These are phyloP conservation scores for Geotrichum candidum DNA, from an alignment of 1,139 yeast genomes.

Conservation along the genomic window DNA sequence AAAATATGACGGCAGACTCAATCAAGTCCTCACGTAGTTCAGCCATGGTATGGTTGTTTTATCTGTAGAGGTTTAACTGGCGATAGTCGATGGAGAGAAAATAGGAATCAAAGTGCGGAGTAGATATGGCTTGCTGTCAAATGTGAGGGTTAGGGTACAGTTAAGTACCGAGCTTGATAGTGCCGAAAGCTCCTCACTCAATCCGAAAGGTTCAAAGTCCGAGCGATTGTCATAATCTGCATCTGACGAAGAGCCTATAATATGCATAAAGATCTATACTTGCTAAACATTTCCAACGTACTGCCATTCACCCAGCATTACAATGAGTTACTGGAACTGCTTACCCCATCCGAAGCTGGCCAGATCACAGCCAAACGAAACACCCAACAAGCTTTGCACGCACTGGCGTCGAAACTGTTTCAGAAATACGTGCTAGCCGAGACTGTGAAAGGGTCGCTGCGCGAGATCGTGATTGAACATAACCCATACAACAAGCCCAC, in stretches of 20 bases:
- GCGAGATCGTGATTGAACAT: not conserved
- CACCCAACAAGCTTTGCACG: not conserved
- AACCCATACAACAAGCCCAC: slow-evolving; percentile 3
- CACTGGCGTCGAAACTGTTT: slow-evolving; percentile 7
- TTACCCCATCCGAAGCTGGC: not conserved
- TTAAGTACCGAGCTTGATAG: not conserved
- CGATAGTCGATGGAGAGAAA: not conserved
- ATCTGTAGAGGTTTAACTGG: not conserved
- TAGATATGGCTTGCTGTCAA: not conserved
- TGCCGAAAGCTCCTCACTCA: not conserved
- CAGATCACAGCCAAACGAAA: slow-evolving; percentile 1
- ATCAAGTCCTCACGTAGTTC: slow-evolving; percentile 63
- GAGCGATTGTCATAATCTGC: not conserved
- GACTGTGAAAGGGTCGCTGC: not conserved
- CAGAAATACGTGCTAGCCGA: slow-evolving; percentile 6
- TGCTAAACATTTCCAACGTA: not conserved
- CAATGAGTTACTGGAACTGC: not conserved
- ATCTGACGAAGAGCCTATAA: not conserved
- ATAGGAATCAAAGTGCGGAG: not conserved
- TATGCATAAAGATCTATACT: not conserved
- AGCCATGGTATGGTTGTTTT: slow-evolving; percentile 2
- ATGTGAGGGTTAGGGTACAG: not conserved
- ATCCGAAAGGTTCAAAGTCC: not conserved
- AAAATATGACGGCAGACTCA: slow-evolving; percentile 71
- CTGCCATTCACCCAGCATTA: not conserved